Evolutionary conservation across 345 rosid genomes (phyloP).

Genomic region (Crucihimalaya himalaica): DNA sequence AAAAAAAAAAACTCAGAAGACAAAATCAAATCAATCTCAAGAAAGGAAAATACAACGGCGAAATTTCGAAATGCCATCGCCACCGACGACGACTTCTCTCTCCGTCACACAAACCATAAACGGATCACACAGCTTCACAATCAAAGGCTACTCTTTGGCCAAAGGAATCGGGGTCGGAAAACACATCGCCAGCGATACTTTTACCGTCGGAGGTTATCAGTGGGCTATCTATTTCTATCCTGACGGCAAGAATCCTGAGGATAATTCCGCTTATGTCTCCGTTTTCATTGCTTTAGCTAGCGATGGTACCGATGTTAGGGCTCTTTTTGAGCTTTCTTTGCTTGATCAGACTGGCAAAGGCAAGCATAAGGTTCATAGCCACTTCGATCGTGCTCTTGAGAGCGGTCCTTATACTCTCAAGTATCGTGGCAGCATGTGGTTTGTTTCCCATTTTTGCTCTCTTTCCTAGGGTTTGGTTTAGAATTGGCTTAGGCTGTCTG

Average conservation of each 20-base stretch:
- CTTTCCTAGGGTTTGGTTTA: slow-evolving; percentile 24
- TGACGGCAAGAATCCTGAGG: slow-evolving; percentile 89
- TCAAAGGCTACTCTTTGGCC: slow-evolving; percentile 85
- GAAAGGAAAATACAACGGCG: not conserved
- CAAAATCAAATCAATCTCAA: not conserved
- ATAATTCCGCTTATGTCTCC: slow-evolving; percentile 74
- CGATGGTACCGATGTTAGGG: slow-evolving; percentile 92
- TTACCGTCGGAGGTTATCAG: slow-evolving; percentile 78
- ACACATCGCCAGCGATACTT: slow-evolving; percentile 91
- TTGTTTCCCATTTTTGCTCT: slow-evolving; percentile 1
- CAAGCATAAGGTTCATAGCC: slow-evolving; percentile 88
- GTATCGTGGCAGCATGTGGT: slow-evolving; percentile 98
- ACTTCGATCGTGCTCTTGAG: slow-evolving; percentile 87
- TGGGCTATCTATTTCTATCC: slow-evolving; percentile 96
- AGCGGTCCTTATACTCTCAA: slow-evolving; percentile 92
- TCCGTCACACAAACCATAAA: slow-evolving; percentile 81
- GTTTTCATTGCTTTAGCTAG: slow-evolving; percentile 92
- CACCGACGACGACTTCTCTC: slow-evolving; percentile 71
- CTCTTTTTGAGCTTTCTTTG: slow-evolving; percentile 79
- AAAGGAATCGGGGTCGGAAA: slow-evolving; percentile 91
- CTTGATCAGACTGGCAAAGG: slow-evolving; percentile 86
- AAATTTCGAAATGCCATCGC: slow-evolving; percentile 43
- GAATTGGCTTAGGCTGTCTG: not conserved
- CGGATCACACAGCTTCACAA: slow-evolving; percentile 83
- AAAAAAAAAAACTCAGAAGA: not conserved